Conservation (phyloP, 164 flowering plant genomes). For the Berberis vulgaris region DNA sequence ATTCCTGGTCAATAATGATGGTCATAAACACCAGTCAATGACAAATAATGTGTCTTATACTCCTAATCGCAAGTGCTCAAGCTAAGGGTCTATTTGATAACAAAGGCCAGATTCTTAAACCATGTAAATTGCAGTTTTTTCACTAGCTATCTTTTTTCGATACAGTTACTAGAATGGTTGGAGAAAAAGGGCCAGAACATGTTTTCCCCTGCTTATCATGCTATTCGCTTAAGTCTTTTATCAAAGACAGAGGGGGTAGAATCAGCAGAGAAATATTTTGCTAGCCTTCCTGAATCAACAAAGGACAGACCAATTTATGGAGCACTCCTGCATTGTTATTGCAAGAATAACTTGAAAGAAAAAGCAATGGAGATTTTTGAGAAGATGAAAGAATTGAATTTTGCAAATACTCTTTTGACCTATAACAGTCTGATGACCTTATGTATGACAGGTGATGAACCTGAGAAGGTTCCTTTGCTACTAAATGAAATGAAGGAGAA, state of each 20-base stretch:
- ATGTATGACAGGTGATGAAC: constrained; percentile 21
- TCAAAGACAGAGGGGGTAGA: constrained; percentile 20
- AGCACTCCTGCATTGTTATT: constrained; percentile 34
- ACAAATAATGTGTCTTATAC: no score
- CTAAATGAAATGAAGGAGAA: constrained; percentile 25
- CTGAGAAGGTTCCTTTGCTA: constrained; percentile 21
- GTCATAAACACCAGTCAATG: no score
- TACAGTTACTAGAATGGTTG: constrained; percentile 37
- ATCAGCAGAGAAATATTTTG: constrained; percentile 34
- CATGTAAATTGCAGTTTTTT: no score
- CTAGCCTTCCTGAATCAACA: constrained; percentile 18
- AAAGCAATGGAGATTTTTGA: constrained; percentile 26
- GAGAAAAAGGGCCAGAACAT: constrained; percentile 12
- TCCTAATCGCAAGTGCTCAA: no score
- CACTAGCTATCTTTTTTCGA: no score
- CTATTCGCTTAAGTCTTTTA: constrained; percentile 27
- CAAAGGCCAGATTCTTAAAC: no score
- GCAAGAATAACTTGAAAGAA: constrained; percentile 20
- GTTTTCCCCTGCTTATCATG: constrained; percentile 19
- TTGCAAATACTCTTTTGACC: constrained; percentile 9
- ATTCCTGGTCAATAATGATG: no score
- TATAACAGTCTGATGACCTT: constrained; percentile 31
- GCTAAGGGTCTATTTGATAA: no score
- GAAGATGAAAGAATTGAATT: constrained; percentile 23
- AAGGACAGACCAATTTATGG: constrained; percentile 30